Base-by-base conservation (phyloP, 768 basidiomycete genomes). In the Auriscalpium orientale region DNA sequence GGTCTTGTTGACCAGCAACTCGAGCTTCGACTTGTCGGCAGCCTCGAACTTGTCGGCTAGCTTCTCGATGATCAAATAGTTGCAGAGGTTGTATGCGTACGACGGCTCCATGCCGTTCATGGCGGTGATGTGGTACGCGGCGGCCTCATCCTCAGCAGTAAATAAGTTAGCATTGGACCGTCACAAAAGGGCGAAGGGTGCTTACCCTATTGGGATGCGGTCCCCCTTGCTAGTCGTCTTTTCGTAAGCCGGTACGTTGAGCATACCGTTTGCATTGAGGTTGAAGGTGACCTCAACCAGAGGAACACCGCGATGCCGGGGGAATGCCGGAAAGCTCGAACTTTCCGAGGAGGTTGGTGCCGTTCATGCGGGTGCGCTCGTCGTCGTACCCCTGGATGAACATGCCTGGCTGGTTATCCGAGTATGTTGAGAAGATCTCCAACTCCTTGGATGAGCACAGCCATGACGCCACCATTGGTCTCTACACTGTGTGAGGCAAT, bases 51-150 rank as follows among this genome's bases (percentile, higher is more conserved):
- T 95, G 78, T 93, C 91, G 56, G 69, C 79, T 56, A 95, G 70
- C 22, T 95, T 91, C n/a, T n/a, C n/a, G n/a, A n/a, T n/a, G n/a
- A n/a, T n/a, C n/a, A n/a, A n/a, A n/a, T n/a, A n/a, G n/a, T n/a
- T n/a, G 62, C 92, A 89, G 55, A 98, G 85, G 76, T 93, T 95
- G 83, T 95, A 98, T 6, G 93, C 70, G 70, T 95, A 98, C 0
- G 91, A n/a, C n/a, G n/a, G 91, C 74, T 98, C 95, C 67, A 98
- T 81, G 47, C 77, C 83, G 74, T 98, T 98, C 86, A 95, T 95
- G 64, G 92, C 65, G 38, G 79, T 66, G 70, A 94, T 91, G 56
- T 91, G 89, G 51, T 85, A 75, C 57, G 89, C 85, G 43, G 90
- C 91, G 28, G 81, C 90, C 66, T 91, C 91, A 64, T 92, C 91